phyloP scores from a whole-genome alignment of 2,329 filamentous ascomycete species.

The Didymella pomorum region DNA sequence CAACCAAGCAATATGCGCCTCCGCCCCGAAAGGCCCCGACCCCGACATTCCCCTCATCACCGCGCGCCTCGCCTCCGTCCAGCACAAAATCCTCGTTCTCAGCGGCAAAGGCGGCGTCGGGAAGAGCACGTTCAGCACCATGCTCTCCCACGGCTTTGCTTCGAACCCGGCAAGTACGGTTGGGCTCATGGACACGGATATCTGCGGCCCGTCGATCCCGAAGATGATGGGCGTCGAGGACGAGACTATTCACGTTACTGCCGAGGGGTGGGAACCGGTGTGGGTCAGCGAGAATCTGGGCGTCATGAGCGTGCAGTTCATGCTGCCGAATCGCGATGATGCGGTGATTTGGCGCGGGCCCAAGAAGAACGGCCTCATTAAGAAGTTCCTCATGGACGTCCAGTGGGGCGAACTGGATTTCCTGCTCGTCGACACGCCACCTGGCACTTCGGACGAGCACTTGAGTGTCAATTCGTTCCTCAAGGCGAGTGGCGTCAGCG shows the following conservation, averaged over 20 bases:
- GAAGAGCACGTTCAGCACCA: constrained; percentile 90
- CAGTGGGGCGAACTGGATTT: constrained; percentile 97
- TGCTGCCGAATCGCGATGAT: constrained; percentile 92
- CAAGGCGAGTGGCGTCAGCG: constrained; percentile 90
- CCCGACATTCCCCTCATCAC: constrained; percentile 92
- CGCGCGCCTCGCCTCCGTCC: constrained; percentile 78
- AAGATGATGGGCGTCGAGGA: constrained; percentile 98
- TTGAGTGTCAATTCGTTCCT: constrained; percentile 91
- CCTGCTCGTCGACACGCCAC: constrained; percentile 91
- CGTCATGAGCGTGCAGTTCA: constrained; percentile 98
- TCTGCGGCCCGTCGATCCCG: constrained; percentile 93
- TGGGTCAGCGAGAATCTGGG: constrained; percentile 94
- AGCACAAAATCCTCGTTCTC: constrained; percentile 91
- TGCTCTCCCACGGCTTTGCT: constrained; percentile 90
- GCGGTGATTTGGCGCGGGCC: constrained; percentile 97
- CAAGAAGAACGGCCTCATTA: constrained; percentile 98
- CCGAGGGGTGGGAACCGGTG: constrained; percentile 89
- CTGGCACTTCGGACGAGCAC: constrained; percentile 95
- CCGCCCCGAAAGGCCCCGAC: constrained; percentile 92
- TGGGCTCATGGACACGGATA: constrained; percentile 97
- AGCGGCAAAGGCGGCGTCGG: constrained; percentile 96
- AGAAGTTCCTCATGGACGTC: constrained; percentile 97
- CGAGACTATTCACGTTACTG: constrained; percentile 91
- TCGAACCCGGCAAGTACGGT: constrained; percentile 79
- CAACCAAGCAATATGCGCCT: constrained; percentile 94